Conservation (phyloP, 2,329 filamentous ascomycete species). For the Alternaria sp. region DNA sequence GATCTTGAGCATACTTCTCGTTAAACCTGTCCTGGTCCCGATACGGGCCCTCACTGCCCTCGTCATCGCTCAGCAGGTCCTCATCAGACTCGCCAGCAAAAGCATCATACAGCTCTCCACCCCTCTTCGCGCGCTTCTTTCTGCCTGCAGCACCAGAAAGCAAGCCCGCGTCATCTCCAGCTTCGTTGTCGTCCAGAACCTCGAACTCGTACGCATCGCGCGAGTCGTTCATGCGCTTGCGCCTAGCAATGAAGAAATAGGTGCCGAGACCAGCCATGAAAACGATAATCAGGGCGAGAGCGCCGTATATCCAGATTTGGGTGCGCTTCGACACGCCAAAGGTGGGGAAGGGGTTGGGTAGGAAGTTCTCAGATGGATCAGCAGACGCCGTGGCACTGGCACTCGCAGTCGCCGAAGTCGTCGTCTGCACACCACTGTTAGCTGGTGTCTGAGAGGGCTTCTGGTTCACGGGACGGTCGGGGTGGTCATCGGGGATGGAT, state of each 20-base stretch:
- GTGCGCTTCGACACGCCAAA: slow-evolving; percentile 88
- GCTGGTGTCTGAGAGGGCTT: slow-evolving; percentile 56
- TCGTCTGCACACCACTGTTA: slow-evolving; percentile 30
- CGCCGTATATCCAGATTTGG: slow-evolving; percentile 92
- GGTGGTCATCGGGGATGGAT: slow-evolving; percentile 56
- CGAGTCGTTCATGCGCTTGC: slow-evolving; percentile 75
- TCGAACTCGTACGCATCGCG: slow-evolving; percentile 94
- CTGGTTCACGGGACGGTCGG: slow-evolving; percentile 63
- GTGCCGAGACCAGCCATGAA: slow-evolving; percentile 84
- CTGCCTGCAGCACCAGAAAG: slow-evolving; percentile 44
- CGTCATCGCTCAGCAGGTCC: slow-evolving; percentile 60
- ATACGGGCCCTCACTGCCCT: slow-evolving; percentile 47
- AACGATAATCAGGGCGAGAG: slow-evolving; percentile 79
- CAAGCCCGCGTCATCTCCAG: slow-evolving; percentile 59
- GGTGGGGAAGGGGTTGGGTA: slow-evolving; percentile 87
- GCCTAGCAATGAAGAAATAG: slow-evolving; percentile 81
- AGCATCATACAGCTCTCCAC: slow-evolving; percentile 94
- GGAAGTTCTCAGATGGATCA: slow-evolving; percentile 57
- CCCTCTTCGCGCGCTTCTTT: slow-evolving; percentile 64
- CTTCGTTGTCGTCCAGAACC: slow-evolving; percentile 82
- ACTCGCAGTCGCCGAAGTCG: slow-evolving; percentile 22
- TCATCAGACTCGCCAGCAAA: slow-evolving; percentile 94
- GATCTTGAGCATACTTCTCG: slow-evolving; percentile 41
- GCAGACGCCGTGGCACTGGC: slow-evolving; percentile 26
- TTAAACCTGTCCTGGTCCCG: slow-evolving; percentile 39